These are phyloP conservation scores for Lactarius hatsudake DNA, from an alignment of 768 basidiomycete species.

Conservation along the genomic window DNA sequence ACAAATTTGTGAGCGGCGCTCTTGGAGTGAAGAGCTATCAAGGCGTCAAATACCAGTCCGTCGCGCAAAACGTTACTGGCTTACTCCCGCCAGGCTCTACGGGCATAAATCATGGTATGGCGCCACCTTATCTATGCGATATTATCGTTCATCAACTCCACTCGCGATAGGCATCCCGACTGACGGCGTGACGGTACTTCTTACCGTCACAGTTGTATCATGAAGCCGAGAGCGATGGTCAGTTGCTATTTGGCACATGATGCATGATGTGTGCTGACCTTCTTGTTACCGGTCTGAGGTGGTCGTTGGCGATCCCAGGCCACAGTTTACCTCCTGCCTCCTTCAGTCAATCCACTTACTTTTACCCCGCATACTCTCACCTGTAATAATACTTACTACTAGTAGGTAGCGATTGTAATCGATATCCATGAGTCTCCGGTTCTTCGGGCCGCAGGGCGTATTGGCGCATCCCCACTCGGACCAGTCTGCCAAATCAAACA, in stretches of 20 bases:
- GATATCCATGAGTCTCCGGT: background rate
- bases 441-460: background rate
- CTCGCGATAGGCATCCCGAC: slow-evolving; percentile 15
- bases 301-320: no score
- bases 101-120: slow-evolving; percentile 53
- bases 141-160: background rate
- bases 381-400: background rate
- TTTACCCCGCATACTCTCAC: background rate
- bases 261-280: background rate
- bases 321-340: background rate
- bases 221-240: background rate
- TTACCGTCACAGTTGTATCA: slow-evolving; percentile 20
- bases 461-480: no score
- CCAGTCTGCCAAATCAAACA: no score
- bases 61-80: slow-evolving; percentile 47
- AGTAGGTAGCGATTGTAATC: background rate
- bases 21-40: background rate
- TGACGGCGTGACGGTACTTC: slow-evolving; percentile 20
- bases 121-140: background rate
- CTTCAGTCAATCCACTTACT: background rate
- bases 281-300: background rate
- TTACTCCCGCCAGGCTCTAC: slow-evolving; percentile 50
- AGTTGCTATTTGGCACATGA: background rate
- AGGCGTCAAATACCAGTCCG: slow-evolving; percentile 42
- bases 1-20: slow-evolving; percentile 17